Evolutionary conservation across 306 rosid genomes (phyloP), one percentile per base, ranked within the genome.

Genomic region (Gleditsia sinensis): DNA sequence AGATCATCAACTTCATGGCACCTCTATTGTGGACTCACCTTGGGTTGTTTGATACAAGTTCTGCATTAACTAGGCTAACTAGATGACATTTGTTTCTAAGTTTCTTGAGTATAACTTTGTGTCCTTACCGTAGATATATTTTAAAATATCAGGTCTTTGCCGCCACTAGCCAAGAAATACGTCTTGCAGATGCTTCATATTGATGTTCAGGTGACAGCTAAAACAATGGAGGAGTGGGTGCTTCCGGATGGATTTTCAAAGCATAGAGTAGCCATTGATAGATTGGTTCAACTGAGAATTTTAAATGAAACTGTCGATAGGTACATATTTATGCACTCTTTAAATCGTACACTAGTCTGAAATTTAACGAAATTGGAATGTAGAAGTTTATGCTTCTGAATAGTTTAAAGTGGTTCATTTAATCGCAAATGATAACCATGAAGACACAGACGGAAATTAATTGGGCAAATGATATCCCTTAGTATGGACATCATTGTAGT

Each of bases 181-280:
- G 92, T 88, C 33, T 60, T 94, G 56, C 98, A 94, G 78, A 79
- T 88, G 82, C 75, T 94, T 24, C 90, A 82, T 72, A 73, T 90
- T 74, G 96, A 91, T 67, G 80, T 46, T 72, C 80, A 86, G 0
- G 88, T 94, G 48, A 40, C 84, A 11, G 90, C 93, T 77, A 91
- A 88, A 75, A 81, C 92, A 32, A 84, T 94, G 88, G 88, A 84
- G 83, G 97, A 90, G 80, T 91, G 98, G 98, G 95, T 94, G 80
- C 89, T 94, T 58, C 83, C 93, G 0, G 98, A 91, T 84, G 97
- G 97, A 48, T 75, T 50, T 66, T 88, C 98, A 1, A 94, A 94
- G 83, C 92, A 91, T 79, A 87, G 78, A 83, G 97, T 94, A 33
- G 82, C 98, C 4, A 46, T 91, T 80, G 98, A 94, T 88, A 87